Conservation (phyloP, 176 grass and related monocot species). For the Oryza rufipogon region DNA sequence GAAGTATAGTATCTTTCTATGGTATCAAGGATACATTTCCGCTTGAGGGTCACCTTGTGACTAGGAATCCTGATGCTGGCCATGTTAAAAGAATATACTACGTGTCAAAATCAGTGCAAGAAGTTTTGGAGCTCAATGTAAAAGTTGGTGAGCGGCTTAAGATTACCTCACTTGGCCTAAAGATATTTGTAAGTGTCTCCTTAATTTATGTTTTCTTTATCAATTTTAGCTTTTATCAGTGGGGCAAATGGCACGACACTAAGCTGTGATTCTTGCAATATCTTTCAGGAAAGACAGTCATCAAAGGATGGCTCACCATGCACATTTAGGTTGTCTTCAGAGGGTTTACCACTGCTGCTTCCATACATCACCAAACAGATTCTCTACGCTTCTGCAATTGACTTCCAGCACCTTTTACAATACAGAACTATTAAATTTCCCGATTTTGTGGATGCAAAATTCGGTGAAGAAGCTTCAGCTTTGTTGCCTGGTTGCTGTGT, state of each 20-base stretch:
- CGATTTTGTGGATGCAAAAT: constrained; percentile 78
- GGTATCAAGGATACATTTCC: constrained; percentile 79
- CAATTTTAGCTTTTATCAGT: not conserved
- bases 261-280: not conserved
- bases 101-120: constrained; percentile 79
- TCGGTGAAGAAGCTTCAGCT: constrained; percentile 66
- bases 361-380: constrained; percentile 89
- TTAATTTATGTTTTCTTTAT: constrained; percentile 19
- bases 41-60: constrained; percentile 78
- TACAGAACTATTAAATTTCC: constrained; percentile 84
- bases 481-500: constrained; percentile 83
- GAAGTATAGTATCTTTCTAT: constrained; percentile 84
- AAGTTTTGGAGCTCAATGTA: constrained; percentile 76
- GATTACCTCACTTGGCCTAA: constrained; percentile 90
- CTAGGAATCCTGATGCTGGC: constrained; percentile 78
- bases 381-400: constrained; percentile 59
- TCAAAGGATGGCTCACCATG: constrained; percentile 75
- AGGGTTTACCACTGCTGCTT: constrained; percentile 88
- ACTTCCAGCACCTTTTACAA: constrained; percentile 89
- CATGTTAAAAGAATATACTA: constrained; percentile 98
- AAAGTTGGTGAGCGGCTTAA: constrained; percentile 84
- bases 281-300: constrained; percentile 85
- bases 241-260: not conserved
- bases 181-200: constrained; percentile 86
- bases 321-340: constrained; percentile 87